Evolutionary conservation across 2,329 filamentous ascomycete genomes (phyloP).

Genomic region (Scytalidium sp.): DNA sequence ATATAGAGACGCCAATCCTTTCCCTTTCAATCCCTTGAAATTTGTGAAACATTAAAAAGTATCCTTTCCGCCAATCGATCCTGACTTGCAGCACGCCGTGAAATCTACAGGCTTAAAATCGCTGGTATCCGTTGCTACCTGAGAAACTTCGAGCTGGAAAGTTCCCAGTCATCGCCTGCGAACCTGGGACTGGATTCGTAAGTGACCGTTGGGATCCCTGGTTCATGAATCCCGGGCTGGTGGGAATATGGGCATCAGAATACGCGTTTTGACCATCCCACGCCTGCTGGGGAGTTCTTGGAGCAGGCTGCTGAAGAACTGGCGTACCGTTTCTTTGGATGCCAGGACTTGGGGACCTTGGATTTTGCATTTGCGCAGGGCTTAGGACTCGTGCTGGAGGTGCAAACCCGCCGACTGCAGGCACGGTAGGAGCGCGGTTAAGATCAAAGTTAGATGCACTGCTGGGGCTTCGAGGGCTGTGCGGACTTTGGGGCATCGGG

Average conservation of each 20-base stretch:
- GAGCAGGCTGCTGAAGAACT: neutral
- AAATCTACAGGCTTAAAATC: neutral
- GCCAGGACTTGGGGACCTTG: neutral
- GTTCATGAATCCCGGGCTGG: neutral
- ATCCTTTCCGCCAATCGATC: neutral
- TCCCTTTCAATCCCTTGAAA: neutral
- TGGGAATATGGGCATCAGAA: neutral
- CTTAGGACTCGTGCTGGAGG: too few relatives aligned
- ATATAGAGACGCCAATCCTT: neutral
- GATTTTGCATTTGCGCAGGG: too few relatives aligned
- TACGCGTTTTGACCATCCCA: neutral
- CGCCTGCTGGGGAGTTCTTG: neutral
- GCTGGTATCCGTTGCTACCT: neutral
- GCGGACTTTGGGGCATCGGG: neutral
- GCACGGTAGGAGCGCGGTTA: neutral
- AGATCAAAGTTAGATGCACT: too few relatives aligned
- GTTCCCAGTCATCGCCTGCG: neutral
- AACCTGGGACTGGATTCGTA: neutral
- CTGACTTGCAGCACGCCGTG: neutral
- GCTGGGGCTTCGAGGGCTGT: neutral
- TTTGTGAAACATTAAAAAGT: neutral
- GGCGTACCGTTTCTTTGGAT: neutral
- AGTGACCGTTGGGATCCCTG: neutral
- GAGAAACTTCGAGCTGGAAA: neutral
- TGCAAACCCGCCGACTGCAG: neutral